These are phyloP conservation scores for Lasiodiplodia citricola DNA, from an alignment of 2,329 filamentous ascomycete genomes.

Conservation along the genomic window DNA sequence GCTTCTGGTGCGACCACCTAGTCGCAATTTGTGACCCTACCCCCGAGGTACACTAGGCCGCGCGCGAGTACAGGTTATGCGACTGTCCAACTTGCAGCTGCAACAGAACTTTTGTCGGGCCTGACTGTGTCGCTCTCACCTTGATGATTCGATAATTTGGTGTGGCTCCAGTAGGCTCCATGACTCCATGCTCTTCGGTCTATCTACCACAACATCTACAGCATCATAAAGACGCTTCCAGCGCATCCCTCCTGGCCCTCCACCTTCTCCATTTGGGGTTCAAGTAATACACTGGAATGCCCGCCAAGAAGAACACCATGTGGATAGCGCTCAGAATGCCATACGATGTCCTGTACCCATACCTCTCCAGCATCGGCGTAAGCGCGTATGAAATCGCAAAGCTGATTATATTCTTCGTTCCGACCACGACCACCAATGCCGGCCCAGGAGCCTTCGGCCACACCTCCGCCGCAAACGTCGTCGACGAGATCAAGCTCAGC, in stretches of 20 bases:
- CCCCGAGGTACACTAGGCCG: too few species aligned
- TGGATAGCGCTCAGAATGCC: slow-evolving; percentile 33
- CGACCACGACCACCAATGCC: slow-evolving; percentile 42
- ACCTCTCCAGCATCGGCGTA: slow-evolving; percentile 39
- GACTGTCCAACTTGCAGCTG: too few species aligned
- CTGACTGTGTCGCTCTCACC: too few species aligned
- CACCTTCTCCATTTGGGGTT: slow-evolving; percentile 27
- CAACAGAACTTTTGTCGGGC: too few species aligned
- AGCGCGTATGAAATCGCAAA: slow-evolving; percentile 42
- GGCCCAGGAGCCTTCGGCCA: slow-evolving; percentile 38
- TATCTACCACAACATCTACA: background rate
- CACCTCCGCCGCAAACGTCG: slow-evolving; percentile 38
- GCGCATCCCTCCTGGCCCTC: background rate
- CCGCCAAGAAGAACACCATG: slow-evolving; percentile 27
- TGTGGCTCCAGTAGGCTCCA: too few species aligned
- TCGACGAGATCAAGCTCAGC: slow-evolving; percentile 37
- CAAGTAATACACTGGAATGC: slow-evolving; percentile 23
- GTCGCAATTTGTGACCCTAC: too few species aligned
- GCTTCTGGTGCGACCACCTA: too few species aligned
- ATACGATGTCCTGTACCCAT: slow-evolving; percentile 32
- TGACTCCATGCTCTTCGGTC: too few species aligned
- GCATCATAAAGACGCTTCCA: background rate
- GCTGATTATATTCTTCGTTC: slow-evolving; percentile 42
- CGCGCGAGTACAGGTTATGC: too few species aligned
- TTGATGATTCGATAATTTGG: too few species aligned